These are phyloP conservation scores for Sordariomycetes sp. DNA, from an alignment of 2,329 filamentous ascomycete species.

Conservation along the genomic window DNA sequence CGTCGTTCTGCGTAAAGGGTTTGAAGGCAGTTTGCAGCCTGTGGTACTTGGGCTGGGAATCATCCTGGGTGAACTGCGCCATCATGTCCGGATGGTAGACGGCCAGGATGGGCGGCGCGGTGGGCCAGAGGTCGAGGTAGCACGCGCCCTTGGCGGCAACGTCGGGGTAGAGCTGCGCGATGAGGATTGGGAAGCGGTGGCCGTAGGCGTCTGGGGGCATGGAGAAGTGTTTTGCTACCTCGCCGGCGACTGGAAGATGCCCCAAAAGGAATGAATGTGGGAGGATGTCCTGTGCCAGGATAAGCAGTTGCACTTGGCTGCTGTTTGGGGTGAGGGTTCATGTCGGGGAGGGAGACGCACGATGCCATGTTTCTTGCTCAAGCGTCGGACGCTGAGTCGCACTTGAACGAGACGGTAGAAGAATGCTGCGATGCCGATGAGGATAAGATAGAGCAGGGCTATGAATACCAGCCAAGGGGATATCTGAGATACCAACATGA, in stretches of 20 bases:
- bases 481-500: background rate
- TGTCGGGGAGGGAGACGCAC: no score
- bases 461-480: background rate
- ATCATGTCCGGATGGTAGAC: slow-evolving; percentile 14
- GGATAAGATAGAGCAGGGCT: background rate
- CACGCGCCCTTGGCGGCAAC: slow-evolving; percentile 12
- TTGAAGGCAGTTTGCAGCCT: slow-evolving; percentile 5
- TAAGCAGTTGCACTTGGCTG: background rate
- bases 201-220: slow-evolving; percentile 10
- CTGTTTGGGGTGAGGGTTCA: background rate
- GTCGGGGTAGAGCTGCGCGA: slow-evolving; percentile 7
- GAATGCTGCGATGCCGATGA: background rate
- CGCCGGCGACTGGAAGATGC: slow-evolving; percentile 8
- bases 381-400: background rate
- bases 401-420: slow-evolving; percentile 1
- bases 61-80: slow-evolving; percentile 11
- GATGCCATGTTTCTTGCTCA: slow-evolving; percentile 1
- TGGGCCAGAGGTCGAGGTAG: slow-evolving; percentile 17
- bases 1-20: slow-evolving; percentile 8
- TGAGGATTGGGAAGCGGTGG: slow-evolving; percentile 3
- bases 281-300: background rate
- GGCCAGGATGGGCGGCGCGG: slow-evolving; percentile 13
- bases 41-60: slow-evolving; percentile 10
- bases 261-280: slow-evolving; percentile 10
- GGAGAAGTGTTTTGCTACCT: slow-evolving; percentile 6